phyloP scores from a whole-genome alignment of 768 basidiomycete genomes.

The Daedaleopsis sinensis region DNA sequence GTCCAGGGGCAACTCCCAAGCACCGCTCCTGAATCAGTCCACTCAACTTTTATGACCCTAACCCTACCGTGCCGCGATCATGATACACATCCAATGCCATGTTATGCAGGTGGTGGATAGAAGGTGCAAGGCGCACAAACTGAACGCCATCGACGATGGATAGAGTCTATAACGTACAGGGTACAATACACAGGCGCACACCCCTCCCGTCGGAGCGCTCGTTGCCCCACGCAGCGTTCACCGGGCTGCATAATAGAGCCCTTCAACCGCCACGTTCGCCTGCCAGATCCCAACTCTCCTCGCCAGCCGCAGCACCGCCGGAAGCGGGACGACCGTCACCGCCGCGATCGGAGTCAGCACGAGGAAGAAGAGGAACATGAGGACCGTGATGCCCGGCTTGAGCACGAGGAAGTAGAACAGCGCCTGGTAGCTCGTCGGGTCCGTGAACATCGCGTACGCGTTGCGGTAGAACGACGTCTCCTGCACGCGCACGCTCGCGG shows the following conservation, averaged over 20 bases:
- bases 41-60: constrained; percentile 17
- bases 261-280: constrained; percentile 81
- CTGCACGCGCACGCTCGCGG: constrained; percentile 33
- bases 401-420: constrained; percentile 89
- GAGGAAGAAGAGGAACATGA: constrained; percentile 58
- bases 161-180: constrained; percentile 10
- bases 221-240: constrained; percentile 15
- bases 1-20: not conserved
- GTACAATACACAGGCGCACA: constrained; percentile 8
- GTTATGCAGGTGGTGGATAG: too few relatives aligned
- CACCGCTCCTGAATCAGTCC: constrained; percentile 9
- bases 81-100: too few relatives aligned
- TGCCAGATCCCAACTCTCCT: constrained; percentile 79
- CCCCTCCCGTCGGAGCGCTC: not conserved
- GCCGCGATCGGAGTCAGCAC: constrained; percentile 60
- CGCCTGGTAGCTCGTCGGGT: constrained; percentile 81
- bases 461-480: constrained; percentile 83
- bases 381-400: constrained; percentile 78
- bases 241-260: constrained; percentile 48
- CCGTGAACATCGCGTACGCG: constrained; percentile 83
- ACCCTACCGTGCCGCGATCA: constrained; percentile 1
- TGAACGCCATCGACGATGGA: not conserved
- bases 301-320: constrained; percentile 64
- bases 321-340: constrained; percentile 65
- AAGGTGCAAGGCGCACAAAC: not conserved